These are phyloP conservation scores for Rhipidocladum racemiflorum DNA, from an alignment of 176 grass and related monocot genomes.

Conservation along the genomic window DNA sequence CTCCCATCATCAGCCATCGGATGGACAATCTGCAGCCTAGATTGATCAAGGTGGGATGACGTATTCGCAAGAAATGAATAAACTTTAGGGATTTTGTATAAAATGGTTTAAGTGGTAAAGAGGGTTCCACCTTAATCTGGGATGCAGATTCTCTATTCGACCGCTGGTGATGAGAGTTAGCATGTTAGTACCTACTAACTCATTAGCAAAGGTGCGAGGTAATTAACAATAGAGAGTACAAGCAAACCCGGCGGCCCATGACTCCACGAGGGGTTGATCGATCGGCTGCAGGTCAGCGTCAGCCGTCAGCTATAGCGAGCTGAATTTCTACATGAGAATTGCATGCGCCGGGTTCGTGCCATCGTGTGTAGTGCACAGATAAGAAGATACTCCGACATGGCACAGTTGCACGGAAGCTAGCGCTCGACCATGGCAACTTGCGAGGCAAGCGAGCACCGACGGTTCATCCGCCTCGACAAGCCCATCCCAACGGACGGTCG, in stretches of 20 bases:
- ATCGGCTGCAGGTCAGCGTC: neutral
- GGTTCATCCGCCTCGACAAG: slow-evolving; percentile 20
- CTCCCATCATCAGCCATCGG: no score
- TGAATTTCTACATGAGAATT: neutral
- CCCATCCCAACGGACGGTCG: neutral
- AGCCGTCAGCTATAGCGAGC: neutral
- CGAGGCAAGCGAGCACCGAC: neutral
- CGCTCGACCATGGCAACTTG: neutral
- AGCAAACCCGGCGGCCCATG: neutral
- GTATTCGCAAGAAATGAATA: no score
- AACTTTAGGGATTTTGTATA: no score
- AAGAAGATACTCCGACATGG: neutral
- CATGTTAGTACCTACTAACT: no score
- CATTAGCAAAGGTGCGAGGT: no score
- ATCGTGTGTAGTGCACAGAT: neutral
- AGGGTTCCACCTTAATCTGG: no score
- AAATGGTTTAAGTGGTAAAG: no score
- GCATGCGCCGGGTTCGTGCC: neutral
- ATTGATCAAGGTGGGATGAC: no score
- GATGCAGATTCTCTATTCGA: no score
- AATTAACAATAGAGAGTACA: no score
- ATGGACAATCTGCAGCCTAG: no score
- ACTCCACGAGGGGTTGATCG: neutral
- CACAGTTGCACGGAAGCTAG: neutral
- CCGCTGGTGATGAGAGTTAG: no score